Evolutionary conservation across 257 asterid species (phyloP).

Genomic region (Solanum pennellii): DNA sequence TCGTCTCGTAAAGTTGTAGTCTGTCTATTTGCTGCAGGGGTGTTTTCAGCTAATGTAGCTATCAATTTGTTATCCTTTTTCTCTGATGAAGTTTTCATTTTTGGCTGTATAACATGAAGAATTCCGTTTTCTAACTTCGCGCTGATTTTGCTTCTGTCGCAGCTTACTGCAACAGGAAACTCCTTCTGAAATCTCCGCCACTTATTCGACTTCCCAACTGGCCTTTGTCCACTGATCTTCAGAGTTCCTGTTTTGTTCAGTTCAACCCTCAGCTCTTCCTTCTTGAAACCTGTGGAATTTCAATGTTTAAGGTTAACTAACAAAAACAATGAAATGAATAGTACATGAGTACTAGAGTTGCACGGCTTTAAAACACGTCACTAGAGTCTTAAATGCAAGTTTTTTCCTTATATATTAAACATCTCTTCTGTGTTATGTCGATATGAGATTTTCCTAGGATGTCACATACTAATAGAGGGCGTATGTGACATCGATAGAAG

Average conservation of each 20-base stretch:
- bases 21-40: conserved; percentile 1
- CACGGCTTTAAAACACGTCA: background rate
- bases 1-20: background rate
- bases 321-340: background rate
- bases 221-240: conserved; percentile 47
- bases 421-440: background rate
- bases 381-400: background rate
- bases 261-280: conserved; percentile 50
- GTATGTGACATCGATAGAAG: background rate
- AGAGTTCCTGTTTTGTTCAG: conserved; percentile 22
- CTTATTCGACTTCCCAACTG: conserved; percentile 1
- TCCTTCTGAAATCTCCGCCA: conserved; percentile 41
- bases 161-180: conserved; percentile 29
- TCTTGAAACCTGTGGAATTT: conserved; percentile 34
- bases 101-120: conserved; percentile 41
- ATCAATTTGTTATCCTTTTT: conserved; percentile 7
- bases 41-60: background rate
- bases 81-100: conserved; percentile 16
- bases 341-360: background rate
- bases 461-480: background rate
- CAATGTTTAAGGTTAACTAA: background rate
- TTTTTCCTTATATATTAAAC: background rate
- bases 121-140: conserved; percentile 55
- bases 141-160: conserved; percentile 33
- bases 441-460: background rate